Evolutionary conservation across 2,329 filamentous ascomycete genomes (phyloP).

Genomic region (Pestalotiopsis sp.): DNA sequence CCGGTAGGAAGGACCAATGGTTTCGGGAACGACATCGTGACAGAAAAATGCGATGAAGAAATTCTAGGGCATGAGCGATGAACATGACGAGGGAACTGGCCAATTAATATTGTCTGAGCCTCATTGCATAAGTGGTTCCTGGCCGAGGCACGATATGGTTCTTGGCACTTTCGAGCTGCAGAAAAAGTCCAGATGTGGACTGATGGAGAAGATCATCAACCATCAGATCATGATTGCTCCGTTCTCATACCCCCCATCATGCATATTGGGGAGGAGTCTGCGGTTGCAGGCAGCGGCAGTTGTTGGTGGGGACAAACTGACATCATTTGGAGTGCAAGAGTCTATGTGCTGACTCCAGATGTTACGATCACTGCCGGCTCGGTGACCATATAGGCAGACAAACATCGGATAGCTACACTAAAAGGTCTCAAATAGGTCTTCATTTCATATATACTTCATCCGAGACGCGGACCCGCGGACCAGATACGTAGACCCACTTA

Average conservation of each 20-base stretch:
- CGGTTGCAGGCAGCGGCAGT: no score
- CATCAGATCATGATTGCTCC: background rate
- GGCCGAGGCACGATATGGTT: background rate
- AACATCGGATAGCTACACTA: no score
- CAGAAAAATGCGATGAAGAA: background rate
- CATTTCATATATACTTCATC: no score
- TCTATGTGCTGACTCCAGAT: no score
- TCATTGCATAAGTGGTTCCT: background rate
- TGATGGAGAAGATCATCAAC: background rate
- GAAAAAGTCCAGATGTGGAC: background rate
- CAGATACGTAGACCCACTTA: no score
- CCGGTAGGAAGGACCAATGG: constrained; percentile 5
- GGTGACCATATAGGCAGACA: no score
- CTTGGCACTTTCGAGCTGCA: background rate
- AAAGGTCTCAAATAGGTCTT: no score
- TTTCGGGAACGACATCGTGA: background rate
- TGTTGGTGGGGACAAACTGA: no score
- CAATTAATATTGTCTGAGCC: background rate
- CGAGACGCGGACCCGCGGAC: no score
- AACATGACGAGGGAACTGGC: background rate
- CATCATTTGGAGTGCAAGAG: no score
- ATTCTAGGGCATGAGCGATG: background rate
- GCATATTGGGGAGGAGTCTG: background rate
- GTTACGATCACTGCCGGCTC: no score
- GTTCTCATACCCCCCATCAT: background rate